phyloP scores from a whole-genome alignment of 2,329 filamentous ascomycete genomes.

The Graphiopsis chlorocephala region DNA sequence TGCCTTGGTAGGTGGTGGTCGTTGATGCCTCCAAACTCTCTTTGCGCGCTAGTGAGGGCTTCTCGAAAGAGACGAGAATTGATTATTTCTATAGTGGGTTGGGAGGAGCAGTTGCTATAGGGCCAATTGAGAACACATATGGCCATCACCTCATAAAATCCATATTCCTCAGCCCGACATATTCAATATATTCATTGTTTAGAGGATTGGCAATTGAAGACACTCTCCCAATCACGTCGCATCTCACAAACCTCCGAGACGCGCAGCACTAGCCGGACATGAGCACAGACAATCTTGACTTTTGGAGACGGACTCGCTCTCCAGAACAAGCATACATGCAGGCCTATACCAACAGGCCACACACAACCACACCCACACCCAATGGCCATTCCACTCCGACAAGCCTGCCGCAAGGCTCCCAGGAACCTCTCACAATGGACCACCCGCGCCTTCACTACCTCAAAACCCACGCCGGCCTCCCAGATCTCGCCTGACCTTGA shows the following conservation, averaged over 20 bases:
- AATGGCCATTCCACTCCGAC: slow-evolving; percentile 32
- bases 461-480: slow-evolving; percentile 14
- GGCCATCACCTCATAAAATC: not conserved
- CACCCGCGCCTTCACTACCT: slow-evolving; percentile 12
- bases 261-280: not conserved
- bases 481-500: slow-evolving; percentile 18
- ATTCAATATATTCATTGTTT: too few relatives aligned
- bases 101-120: not conserved
- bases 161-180: not conserved
- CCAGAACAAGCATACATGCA: not conserved
- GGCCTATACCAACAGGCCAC: not conserved
- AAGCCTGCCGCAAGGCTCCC: slow-evolving; percentile 28
- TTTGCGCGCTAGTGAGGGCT: not conserved
- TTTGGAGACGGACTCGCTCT: slow-evolving; percentile 8
- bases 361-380: slow-evolving; percentile 12
- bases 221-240: not conserved
- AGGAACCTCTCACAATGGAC: slow-evolving; percentile 22
- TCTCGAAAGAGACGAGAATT: not conserved
- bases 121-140: not conserved
- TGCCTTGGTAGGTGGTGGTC: not conserved
- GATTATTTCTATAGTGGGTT: not conserved
- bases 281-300: slow-evolving; percentile 21
- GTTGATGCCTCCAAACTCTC: slow-evolving; percentile 10
- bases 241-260: slow-evolving; percentile 7
- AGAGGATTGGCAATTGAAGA: not conserved